Evolutionary conservation across 78 protist genomes (phyloP).

Genomic region (Creolimax fragrantissima): DNA sequence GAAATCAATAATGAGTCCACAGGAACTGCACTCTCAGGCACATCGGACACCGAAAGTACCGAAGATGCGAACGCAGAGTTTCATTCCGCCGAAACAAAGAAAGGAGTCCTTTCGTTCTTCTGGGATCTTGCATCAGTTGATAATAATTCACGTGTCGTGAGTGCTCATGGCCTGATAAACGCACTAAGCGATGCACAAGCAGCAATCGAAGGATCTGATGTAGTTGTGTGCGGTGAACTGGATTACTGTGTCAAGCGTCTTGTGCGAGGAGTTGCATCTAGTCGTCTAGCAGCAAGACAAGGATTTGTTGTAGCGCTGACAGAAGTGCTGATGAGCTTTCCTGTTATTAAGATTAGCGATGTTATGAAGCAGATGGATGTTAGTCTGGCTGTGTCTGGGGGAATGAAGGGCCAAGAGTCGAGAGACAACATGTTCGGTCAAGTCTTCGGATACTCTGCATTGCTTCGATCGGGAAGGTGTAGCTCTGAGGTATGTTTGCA

Average conservation of each 20-base stretch:
- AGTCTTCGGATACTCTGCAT: background rate
- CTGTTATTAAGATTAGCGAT: background rate
- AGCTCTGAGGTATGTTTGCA: background rate
- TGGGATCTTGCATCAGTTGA: background rate
- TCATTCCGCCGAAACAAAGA: background rate
- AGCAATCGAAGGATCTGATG: background rate
- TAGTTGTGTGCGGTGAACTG: background rate
- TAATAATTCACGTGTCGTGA: background rate
- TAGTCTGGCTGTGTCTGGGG: background rate
- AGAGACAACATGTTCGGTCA: background rate
- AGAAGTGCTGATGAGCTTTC: background rate
- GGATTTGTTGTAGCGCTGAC: constrained; percentile 14
- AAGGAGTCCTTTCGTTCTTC: background rate
- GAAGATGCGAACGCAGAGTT: background rate
- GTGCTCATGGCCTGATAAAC: background rate
- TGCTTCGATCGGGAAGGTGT: background rate
- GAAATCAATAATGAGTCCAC: background rate
- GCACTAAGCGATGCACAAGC: background rate
- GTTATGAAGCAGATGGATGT: background rate
- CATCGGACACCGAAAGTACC: no score
- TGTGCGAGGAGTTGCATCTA: background rate
- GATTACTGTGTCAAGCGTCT: constrained; percentile 23
- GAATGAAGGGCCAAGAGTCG: background rate
- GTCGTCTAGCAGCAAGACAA: constrained; percentile 3
- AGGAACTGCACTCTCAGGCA: no score